A percentile compares a stretch with the other conserved stretches of the same genome.
Evolutionary conservation across 2,329 filamentous ascomycete species (phyloP).

Genomic region (Penicillium hordei): DNA sequence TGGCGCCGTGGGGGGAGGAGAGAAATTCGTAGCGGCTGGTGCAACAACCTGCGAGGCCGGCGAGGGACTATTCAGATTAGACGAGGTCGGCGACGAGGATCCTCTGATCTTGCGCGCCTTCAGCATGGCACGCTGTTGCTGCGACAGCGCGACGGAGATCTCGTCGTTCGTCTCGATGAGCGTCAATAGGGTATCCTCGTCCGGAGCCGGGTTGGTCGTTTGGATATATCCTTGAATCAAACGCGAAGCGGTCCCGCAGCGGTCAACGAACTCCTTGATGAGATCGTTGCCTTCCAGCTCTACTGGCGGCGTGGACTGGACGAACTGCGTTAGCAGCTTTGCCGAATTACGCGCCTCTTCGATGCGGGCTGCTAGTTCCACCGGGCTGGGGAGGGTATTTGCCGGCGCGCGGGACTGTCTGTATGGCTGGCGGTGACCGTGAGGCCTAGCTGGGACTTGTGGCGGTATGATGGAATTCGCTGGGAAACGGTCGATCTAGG

Average conservation of each 20-base stretch:
- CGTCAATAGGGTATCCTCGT: conserved; percentile 90
- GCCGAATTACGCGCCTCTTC: conserved; percentile 90
- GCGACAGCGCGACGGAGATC: conserved; percentile 75
- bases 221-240: conserved; percentile 86
- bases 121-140: conserved; percentile 77
- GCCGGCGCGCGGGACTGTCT: conserved; percentile 35
- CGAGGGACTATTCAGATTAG: conserved; percentile 17
- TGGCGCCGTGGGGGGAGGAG: neutral
- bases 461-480: neutral
- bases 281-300: conserved; percentile 83
- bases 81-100: conserved; percentile 17
- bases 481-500: conserved; percentile 13
- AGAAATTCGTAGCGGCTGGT: conserved; percentile 16
- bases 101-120: conserved; percentile 51
- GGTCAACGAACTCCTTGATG: conserved; percentile 84
- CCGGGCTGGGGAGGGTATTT: conserved; percentile 60
- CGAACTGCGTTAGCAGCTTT: conserved; percentile 85
- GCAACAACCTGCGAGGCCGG: conserved; percentile 17
- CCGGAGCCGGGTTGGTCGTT: conserved; percentile 73
- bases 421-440: neutral
- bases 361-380: conserved; percentile 77
- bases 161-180: conserved; percentile 95
- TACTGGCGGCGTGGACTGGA: conserved; percentile 75
- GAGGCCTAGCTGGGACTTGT: neutral
- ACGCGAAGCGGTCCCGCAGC: conserved; percentile 76